Evolutionary conservation across 176 grass and related monocot species (phyloP), one percentile per base, ranked within the genome.

Genomic region (Musa beccarii): DNA sequence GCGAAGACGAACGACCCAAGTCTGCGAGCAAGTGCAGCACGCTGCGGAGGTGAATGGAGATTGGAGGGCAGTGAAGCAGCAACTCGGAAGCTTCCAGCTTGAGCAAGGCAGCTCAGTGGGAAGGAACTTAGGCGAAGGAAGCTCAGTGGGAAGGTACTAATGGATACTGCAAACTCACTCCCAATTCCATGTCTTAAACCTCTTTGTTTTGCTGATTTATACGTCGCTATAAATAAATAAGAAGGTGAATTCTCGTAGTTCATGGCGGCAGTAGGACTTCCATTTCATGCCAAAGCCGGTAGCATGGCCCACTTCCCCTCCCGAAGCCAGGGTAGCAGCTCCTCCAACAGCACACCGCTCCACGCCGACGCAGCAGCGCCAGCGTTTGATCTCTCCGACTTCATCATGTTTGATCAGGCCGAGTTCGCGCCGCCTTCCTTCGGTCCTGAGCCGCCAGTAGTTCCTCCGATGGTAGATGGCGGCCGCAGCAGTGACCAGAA

Each of bases 231-330:
- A 70, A 51, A 69, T 70, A 52, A 52, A 70, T 70, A 70, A 51
- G 68, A 19, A 70, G 68, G 43, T 25, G 68, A 15, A 70, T 70
- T 6, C 5, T 50, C 51, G 50, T 17, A 20, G 17, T 22, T 59
- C 53, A 74, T 74, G 72, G 72, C 72, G 72, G 72, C 52, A 16
- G 72, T 57, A 34, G 20, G 52, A 57, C 23, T 8, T 24, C 20
- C 16, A 24, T 55, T 14, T 20, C 71, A 73, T 73, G 51, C 52
- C 19, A 55, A 9, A 13, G 16, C 52, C 68, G 6, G 24, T 19
- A 7, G 1, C 7, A 73, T 73, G 71, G 51, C 71, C 43, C 14
- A 73, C 9, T 24, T 24, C 52, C 9, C 16, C 19, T 2, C 43
- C 43, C 53, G 15, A 17, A 57, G 52, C 24, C 72, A 74, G 8